Evolutionary conservation across 306 rosid genomes (phyloP), one percentile per base, ranked within the genome.

Genomic region (Prunus mume): DNA sequence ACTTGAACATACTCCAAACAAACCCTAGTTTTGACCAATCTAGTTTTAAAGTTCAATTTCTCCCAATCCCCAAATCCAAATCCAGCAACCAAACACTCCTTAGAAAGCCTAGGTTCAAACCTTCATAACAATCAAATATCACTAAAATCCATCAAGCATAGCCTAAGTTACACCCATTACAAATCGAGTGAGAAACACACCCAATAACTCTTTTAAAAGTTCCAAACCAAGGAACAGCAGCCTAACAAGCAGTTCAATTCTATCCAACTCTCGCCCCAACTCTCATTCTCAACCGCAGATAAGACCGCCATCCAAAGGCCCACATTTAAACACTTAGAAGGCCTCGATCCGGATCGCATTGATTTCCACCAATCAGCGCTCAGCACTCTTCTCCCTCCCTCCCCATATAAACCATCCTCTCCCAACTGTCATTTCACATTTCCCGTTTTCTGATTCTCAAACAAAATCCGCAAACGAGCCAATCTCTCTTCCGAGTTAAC

Each of bases 161-260:
- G 5, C 64, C 13, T 1, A 61, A 43, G 41, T 46, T 76, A 72
- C 65, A 68, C 28, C 78, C 10, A 24, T 72, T n/a, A n/a, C 68
- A 79, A 76, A 32, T 52, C 73, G 13, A 72, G 62, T 80, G 34
- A 72, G 72, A 83, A 83, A 72, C 87, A 83, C 87, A 83, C 60
- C 75, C 77, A 6, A 46, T 46, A 19, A 4, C 5, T 9, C 47
- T 11, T 1, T 1, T 15, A 38, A 43, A 62, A 67, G 15, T 65
- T 51, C 4, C 6, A 27, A 3, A 3, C 30, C 17, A 10, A 28
- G 28, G 5, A 2, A 18, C 5, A 27, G 72, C 72, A 52, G 57
- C 57, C 57, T 52, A 47, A 14, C 30, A 14, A 61, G 25, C 49
- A 9, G 47, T 1, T 2, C 1, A 49, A 22, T 24, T 71, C 41